These are phyloP conservation scores for Pistacia vera DNA, from an alignment of 345 rosid genomes.

Conservation along the genomic window DNA sequence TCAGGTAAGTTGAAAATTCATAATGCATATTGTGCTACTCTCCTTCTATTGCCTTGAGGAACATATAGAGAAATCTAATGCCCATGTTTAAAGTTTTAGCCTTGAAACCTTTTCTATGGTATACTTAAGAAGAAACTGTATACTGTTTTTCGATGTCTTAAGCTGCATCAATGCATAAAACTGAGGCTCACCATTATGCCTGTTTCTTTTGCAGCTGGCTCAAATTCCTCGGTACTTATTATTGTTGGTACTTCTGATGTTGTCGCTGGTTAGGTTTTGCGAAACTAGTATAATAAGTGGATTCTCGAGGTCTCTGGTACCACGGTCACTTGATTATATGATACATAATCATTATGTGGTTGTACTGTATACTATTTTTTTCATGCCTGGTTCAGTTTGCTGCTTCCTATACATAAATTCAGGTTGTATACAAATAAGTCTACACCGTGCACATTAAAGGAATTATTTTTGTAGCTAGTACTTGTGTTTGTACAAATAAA, in stretches of 20 bases:
- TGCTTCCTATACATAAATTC: neutral
- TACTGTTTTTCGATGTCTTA: neutral
- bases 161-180: neutral
- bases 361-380: neutral
- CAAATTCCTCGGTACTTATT: constrained; percentile 12
- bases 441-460: neutral
- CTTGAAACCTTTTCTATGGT: neutral
- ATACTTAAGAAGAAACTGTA: no score
- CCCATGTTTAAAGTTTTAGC: neutral
- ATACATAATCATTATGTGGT: neutral
- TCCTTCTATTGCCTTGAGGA: neutral
- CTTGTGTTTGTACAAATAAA: neutral
- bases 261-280: constrained; percentile 13
- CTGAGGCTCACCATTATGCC: neutral
- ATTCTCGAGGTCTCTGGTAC: neutral
- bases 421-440: constrained; percentile 1
- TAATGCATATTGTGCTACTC: neutral
- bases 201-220: constrained; percentile 28
- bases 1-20: constrained; percentile 37
- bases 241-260: constrained; percentile 23
- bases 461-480: neutral
- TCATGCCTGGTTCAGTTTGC: neutral
- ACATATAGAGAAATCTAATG: neutral
- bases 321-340: neutral
- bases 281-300: neutral